These are phyloP conservation scores for Vickermania spadyakhi DNA, from an alignment of 208 protist genomes.

Conservation along the genomic window DNA sequence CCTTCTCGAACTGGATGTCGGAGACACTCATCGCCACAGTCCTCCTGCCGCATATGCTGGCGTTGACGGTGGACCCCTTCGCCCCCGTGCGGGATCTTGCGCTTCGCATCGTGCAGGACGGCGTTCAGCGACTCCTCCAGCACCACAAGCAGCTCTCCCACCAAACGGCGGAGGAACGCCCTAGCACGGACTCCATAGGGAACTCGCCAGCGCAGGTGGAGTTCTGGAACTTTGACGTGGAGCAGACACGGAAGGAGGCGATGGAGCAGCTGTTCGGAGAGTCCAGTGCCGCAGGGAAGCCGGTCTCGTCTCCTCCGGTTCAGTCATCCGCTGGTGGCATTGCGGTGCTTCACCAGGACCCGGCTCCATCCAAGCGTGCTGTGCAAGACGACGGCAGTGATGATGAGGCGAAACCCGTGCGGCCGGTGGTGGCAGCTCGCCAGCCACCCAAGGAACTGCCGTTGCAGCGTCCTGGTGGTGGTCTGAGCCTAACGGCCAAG, in stretches of 20 bases:
- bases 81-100: slow-evolving; percentile 35
- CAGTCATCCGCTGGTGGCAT: too few relatives aligned
- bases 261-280: neutral
- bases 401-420: too few relatives aligned
- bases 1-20: slow-evolving; percentile 26
- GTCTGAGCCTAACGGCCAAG: too few relatives aligned
- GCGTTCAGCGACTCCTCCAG: slow-evolving; percentile 1
- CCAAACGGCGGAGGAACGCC: neutral
- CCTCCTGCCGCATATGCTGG: slow-evolving; percentile 43
- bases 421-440: too few relatives aligned
- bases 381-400: too few relatives aligned
- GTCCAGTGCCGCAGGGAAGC: too few relatives aligned
- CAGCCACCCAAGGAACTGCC: too few relatives aligned
- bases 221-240: neutral
- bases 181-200: neutral
- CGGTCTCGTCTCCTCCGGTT: too few relatives aligned
- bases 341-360: too few relatives aligned
- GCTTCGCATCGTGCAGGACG: slow-evolving; percentile 25
- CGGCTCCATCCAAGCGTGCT: too few relatives aligned
- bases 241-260: neutral
- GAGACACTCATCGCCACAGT: slow-evolving; percentile 33
- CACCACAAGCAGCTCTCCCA: neutral
- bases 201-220: neutral
- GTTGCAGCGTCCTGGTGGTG: too few relatives aligned
- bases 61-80: slow-evolving; percentile 50